A percentile compares a stretch with the other conserved stretches of the same genome.
These are phyloP conservation scores for Exophiala lecanii-corni DNA, from an alignment of 2,329 filamentous ascomycete genomes.

Conservation along the genomic window DNA sequence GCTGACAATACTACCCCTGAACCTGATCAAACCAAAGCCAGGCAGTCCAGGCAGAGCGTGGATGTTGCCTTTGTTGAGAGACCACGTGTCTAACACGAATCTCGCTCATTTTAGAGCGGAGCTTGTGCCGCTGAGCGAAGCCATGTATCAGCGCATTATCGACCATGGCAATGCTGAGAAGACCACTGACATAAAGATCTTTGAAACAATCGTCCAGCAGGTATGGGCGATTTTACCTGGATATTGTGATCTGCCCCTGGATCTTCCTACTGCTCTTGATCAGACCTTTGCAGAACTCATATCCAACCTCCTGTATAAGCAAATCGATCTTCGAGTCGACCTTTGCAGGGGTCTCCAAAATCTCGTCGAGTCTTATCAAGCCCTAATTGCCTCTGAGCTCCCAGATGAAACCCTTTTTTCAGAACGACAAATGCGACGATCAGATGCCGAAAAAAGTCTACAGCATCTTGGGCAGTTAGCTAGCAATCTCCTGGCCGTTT, in stretches of 20 bases:
- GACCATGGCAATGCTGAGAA: constrained; percentile 79
- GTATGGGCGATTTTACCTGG: constrained; percentile 92
- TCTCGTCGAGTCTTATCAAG: constrained; percentile 86
- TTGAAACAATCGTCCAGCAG: constrained; percentile 91
- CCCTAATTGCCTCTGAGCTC: constrained; percentile 64
- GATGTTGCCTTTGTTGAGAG: constrained; percentile 86
- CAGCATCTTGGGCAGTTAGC: constrained; percentile 74
- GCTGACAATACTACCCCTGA: constrained; percentile 76
- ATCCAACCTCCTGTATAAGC: constrained; percentile 87
- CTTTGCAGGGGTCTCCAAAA: constrained; percentile 82
- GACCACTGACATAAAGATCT: constrained; percentile 95
- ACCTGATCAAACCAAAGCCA: constrained; percentile 70
- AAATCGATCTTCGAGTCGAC: constrained; percentile 79
- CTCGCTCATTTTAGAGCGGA: constrained; percentile 79
- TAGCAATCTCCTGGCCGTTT: constrained; percentile 83
- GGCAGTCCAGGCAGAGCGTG: constrained; percentile 84
- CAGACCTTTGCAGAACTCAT: constrained; percentile 84
- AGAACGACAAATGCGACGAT: constrained; percentile 72
- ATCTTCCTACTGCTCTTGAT: constrained; percentile 72
- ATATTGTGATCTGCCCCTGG: constrained; percentile 88
- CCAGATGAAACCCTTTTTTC: constrained; percentile 68
- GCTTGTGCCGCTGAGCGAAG: constrained; percentile 82
- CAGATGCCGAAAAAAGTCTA: constrained; percentile 71
- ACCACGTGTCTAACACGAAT: constrained; percentile 83
- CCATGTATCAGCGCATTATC: constrained; percentile 82